phyloP scores from a whole-genome alignment of 495 filamentous ascomycete species.

The Neurospora sp. region DNA sequence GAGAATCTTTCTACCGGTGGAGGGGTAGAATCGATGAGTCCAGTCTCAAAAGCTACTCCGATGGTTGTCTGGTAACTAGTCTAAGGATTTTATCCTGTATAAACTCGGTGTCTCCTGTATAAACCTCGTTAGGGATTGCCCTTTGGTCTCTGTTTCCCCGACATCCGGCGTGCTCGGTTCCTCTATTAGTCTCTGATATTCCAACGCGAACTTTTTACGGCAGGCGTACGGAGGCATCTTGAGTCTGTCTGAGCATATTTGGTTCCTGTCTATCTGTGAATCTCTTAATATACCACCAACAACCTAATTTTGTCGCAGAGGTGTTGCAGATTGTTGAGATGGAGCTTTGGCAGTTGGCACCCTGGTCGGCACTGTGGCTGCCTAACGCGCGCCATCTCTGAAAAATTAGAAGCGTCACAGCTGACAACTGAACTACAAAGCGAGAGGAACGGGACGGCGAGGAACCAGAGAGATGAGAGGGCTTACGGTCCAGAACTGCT shows the following conservation, averaged over 20 bases:
- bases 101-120: background rate
- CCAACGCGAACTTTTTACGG: background rate
- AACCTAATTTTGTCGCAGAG: background rate
- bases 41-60: background rate
- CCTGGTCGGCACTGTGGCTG: background rate
- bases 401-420: too few species aligned
- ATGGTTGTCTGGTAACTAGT: background rate
- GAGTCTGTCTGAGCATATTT: background rate
- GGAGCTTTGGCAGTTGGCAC: background rate
- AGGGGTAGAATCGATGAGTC: background rate
- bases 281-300: fast-evolving
- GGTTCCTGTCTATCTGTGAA: background rate
- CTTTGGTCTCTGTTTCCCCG: background rate
- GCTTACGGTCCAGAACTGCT: too few species aligned
- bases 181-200: background rate
- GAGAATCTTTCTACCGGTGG: background rate
- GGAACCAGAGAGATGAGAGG: too few species aligned
- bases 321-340: background rate
- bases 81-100: background rate
- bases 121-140: background rate
- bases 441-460: too few species aligned
- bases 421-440: too few species aligned
- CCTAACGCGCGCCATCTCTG: background rate
- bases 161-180: background rate
- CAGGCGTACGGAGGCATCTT: background rate